Percentiles rank a stretch among this genome's conserved stretches.
Evolutionary conservation across 768 basidiomycete species (phyloP).

Genomic region (Rickenella mellea): DNA sequence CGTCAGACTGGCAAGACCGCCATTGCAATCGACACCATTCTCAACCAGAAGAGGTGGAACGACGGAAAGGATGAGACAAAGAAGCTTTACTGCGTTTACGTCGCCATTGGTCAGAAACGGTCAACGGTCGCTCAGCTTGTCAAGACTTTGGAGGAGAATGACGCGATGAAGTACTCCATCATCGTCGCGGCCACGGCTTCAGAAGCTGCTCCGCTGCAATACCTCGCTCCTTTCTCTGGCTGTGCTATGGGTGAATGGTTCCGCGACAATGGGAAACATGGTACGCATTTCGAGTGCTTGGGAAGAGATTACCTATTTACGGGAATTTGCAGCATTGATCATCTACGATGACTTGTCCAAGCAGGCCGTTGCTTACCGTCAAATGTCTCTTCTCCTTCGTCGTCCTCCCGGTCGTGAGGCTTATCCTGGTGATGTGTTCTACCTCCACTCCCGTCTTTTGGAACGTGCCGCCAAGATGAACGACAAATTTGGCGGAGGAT

Average conservation of each 20-base stretch:
- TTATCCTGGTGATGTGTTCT: constrained; percentile 99
- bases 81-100: constrained; percentile 99
- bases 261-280: constrained; percentile 99
- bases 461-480: constrained; percentile 99
- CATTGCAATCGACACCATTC: constrained; percentile 99
- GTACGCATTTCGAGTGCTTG: constrained; percentile 29
- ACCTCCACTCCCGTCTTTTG: constrained; percentile 98
- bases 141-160: constrained; percentile 99
- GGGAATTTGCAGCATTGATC: constrained; percentile 75
- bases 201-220: constrained; percentile 98
- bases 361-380: constrained; percentile 99
- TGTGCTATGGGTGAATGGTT: constrained; percentile 99
- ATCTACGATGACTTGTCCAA: constrained; percentile 99
- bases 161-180: constrained; percentile 99
- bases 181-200: constrained; percentile 99
- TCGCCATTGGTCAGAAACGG: constrained; percentile 98
- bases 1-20: constrained; percentile 99
- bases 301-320: constrained; percentile 1
- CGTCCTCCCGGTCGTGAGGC: constrained; percentile 99
- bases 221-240: constrained; percentile 99
- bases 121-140: constrained; percentile 99
- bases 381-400: constrained; percentile 99
- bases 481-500: constrained; percentile 97
- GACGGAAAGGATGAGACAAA: constrained; percentile 93
- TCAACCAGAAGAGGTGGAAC: constrained; percentile 99